Conservation (phyloP, 2,329 filamentous ascomycete genomes). For the Verruconis gallopava region DNA sequence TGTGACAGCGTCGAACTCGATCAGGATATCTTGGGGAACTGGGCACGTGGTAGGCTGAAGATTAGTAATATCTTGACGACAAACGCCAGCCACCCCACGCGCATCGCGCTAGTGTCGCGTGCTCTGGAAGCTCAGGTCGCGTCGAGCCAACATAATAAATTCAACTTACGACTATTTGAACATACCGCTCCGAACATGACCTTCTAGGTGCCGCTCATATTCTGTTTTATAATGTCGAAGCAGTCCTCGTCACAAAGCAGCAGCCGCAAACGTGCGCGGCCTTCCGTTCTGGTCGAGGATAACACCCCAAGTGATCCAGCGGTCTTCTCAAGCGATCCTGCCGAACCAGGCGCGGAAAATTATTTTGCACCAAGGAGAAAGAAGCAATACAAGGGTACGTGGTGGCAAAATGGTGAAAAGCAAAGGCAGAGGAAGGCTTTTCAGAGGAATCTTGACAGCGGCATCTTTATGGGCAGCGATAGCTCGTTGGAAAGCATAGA, state of each 20-base stretch:
- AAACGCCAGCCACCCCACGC: too few species aligned
- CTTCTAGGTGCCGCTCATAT: too few species aligned
- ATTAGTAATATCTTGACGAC: too few species aligned
- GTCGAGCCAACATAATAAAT: too few species aligned
- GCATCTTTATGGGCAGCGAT: slow-evolving; percentile 43
- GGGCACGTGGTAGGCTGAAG: too few species aligned
- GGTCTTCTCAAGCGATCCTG: slow-evolving; percentile 53
- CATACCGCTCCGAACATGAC: too few species aligned
- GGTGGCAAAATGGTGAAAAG: slow-evolving; percentile 36
- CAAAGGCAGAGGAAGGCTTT: slow-evolving; percentile 39
- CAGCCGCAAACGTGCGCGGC: background rate
- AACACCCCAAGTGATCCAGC: slow-evolving; percentile 42
- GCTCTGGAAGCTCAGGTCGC: too few species aligned
- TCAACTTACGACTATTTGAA: too few species aligned
- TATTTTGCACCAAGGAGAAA: slow-evolving; percentile 49
- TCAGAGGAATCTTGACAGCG: slow-evolving; percentile 51
- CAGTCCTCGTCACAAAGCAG: background rate
- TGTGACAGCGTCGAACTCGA: too few species aligned
- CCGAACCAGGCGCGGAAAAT: slow-evolving; percentile 46
- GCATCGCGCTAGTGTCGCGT: too few species aligned
- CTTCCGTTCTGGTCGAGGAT: background rate
- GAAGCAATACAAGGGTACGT: slow-evolving; percentile 50
- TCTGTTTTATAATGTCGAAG: too few species aligned
- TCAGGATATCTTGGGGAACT: too few species aligned
- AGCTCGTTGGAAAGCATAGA: background rate